phyloP scores from a whole-genome alignment of 768 basidiomycete species.

The Mycena metata region DNA sequence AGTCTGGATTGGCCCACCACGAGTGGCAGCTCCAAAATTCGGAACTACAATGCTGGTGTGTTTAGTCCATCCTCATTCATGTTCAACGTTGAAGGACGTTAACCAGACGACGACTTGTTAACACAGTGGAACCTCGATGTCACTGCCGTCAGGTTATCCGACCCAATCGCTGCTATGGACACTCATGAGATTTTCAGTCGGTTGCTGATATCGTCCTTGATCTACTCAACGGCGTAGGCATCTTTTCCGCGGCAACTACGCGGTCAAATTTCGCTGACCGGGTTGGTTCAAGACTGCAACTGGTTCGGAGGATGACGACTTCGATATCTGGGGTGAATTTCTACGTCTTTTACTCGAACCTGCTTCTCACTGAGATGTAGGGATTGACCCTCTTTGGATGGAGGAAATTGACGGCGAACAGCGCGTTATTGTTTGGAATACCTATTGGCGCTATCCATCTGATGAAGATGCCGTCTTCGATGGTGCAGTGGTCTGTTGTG shows the following conservation, averaged over 20 bases:
- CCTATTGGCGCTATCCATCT: slow-evolving; percentile 40
- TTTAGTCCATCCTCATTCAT: neutral
- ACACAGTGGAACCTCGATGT: slow-evolving; percentile 30
- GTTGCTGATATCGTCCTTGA: slow-evolving; percentile 42
- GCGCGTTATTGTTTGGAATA: slow-evolving; percentile 38
- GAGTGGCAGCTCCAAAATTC: slow-evolving; percentile 39
- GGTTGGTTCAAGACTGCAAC: slow-evolving; percentile 32
- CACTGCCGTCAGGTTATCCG: slow-evolving; percentile 28
- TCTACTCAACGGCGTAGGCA: slow-evolving; percentile 39
- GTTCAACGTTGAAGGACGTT: neutral
- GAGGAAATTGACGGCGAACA: slow-evolving; percentile 36
- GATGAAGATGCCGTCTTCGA: slow-evolving; percentile 33
- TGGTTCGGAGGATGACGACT: slow-evolving; percentile 38
- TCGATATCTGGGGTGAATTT: slow-evolving; percentile 39
- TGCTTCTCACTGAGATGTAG: neutral
- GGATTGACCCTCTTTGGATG: slow-evolving; percentile 41
- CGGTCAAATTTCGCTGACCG: neutral
- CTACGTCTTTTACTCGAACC: neutral
- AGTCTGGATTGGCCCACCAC: slow-evolving; percentile 41
- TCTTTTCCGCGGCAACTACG: neutral
- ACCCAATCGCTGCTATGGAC: too few relatives aligned
- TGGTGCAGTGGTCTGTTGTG: slow-evolving; percentile 4
- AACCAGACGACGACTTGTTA: slow-evolving; percentile 25
- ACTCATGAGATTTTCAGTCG: slow-evolving; percentile 25
- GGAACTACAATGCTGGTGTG: slow-evolving; percentile 37